Evolutionary conservation across 2,329 filamentous ascomycete species (phyloP).

Genomic region (Aspergillus oerlinghausenensis): DNA sequence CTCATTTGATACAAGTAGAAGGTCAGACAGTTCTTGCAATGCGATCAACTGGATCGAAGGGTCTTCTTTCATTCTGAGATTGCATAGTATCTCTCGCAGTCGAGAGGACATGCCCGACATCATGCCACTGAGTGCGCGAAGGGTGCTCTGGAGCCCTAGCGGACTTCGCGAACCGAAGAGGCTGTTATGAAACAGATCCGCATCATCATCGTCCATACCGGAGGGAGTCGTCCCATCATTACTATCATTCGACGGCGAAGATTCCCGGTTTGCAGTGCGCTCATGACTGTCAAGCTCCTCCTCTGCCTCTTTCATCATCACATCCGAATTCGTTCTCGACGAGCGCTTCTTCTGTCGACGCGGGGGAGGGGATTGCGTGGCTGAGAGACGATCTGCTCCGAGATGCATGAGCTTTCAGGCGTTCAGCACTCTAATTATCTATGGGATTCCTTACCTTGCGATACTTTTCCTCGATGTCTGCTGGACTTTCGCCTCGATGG

Average conservation of each 20-base stretch:
- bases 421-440: neutral
- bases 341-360: slow-evolving; percentile 52
- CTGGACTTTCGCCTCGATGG: slow-evolving; percentile 69
- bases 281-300: slow-evolving; percentile 44
- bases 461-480: slow-evolving; percentile 60
- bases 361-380: slow-evolving; percentile 31
- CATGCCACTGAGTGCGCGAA: slow-evolving; percentile 85
- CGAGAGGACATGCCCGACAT: slow-evolving; percentile 79
- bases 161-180: slow-evolving; percentile 63
- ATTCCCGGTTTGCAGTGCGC: slow-evolving; percentile 50
- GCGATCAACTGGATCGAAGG: slow-evolving; percentile 85
- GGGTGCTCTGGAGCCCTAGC: slow-evolving; percentile 68
- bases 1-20: slow-evolving; percentile 90
- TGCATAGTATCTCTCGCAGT: slow-evolving; percentile 70
- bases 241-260: slow-evolving; percentile 59
- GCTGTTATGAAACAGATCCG: slow-evolving; percentile 56
- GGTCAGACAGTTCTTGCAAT: slow-evolving; percentile 86
- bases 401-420: slow-evolving; percentile 8
- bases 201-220: slow-evolving; percentile 54
- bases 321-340: slow-evolving; percentile 58
- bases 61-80: slow-evolving; percentile 78
- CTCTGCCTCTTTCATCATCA: slow-evolving; percentile 66
- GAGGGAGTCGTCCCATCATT: slow-evolving; percentile 56
- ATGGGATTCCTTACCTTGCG: slow-evolving; percentile 43
- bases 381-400: slow-evolving; percentile 28